A percentile compares a stretch with the other conserved stretches of the same genome.
Evolutionary conservation across 1,284 basidiomycete genomes (phyloP).

Genomic region (Stygiomarasmius scandens): DNA sequence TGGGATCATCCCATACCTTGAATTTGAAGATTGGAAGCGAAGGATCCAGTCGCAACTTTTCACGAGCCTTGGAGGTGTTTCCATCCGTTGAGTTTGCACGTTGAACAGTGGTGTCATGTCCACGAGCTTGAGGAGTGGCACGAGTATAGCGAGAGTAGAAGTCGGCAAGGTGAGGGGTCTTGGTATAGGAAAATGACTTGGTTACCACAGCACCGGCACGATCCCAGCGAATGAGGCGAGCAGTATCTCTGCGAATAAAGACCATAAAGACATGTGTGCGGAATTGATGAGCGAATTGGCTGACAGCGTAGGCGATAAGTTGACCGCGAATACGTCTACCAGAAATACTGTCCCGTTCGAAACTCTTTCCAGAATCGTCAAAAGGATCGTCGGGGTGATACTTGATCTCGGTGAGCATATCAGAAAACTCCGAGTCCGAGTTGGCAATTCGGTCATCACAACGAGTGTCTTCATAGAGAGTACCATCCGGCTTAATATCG

Average conservation of each 20-base stretch:
- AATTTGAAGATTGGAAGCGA: neutral
- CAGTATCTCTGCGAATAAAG: neutral
- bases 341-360: too few relatives aligned
- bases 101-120: neutral
- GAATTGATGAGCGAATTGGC: too few relatives aligned
- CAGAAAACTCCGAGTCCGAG: too few relatives aligned
- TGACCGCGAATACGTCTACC: too few relatives aligned
- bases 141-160: constrained; percentile 7
- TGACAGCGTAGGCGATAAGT: too few relatives aligned
- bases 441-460: too few relatives aligned
- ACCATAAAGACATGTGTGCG: too few relatives aligned
- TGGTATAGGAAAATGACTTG: neutral
- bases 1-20: neutral
- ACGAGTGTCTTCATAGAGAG: too few relatives aligned
- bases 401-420: too few relatives aligned
- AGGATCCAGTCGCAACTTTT: neutral
- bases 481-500: too few relatives aligned
- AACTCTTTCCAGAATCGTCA: too few relatives aligned
- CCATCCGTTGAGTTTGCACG: neutral
- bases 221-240: constrained; percentile 1
- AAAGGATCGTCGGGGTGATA: too few relatives aligned
- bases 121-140: neutral
- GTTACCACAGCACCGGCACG: constrained; percentile 1
- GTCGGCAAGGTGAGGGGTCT: neutral
- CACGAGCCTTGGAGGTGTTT: neutral